Evolutionary conservation across 2,329 filamentous ascomycete species (phyloP).

Genomic region (Plectosphaerella plurivora): DNA sequence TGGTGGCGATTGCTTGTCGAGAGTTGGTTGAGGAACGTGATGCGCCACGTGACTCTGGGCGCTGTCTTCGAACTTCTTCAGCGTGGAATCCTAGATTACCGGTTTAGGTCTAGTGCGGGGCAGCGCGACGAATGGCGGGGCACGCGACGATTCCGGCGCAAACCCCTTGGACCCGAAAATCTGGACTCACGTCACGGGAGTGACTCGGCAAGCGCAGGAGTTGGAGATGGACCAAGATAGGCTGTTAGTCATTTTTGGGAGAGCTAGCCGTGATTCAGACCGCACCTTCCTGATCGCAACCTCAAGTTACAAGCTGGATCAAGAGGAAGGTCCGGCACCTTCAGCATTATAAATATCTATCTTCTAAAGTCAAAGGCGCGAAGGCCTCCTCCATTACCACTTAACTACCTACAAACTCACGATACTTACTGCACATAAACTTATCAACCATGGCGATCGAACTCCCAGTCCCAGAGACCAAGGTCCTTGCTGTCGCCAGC

Average conservation of each 20-base stretch:
- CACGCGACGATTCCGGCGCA: not conserved
- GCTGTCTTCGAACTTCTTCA: too few species aligned
- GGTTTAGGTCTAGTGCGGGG: slow-evolving; percentile 2
- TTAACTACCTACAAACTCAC: too few species aligned
- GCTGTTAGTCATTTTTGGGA: not conserved
- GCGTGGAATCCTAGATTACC: not conserved
- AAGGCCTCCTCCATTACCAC: too few species aligned
- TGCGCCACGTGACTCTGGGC: not conserved
- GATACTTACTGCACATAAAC: too few species aligned
- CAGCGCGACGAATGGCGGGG: not conserved
- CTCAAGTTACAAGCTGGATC: too few species aligned
- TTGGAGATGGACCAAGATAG: not conserved
- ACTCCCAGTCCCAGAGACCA: slow-evolving; percentile 50
- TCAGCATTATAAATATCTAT: too few species aligned
- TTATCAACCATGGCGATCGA: slow-evolving; percentile 28
- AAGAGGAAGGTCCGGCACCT: too few species aligned
- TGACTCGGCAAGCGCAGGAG: not conserved
- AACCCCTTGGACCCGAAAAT: too few species aligned
- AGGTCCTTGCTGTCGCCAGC: slow-evolving; percentile 84
- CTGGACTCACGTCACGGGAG: too few species aligned
- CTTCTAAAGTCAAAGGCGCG: too few species aligned
- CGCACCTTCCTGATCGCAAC: too few species aligned
- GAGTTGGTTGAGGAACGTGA: not conserved
- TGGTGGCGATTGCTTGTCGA: not conserved
- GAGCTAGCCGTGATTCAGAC: too few species aligned